Conservation (phyloP, 2,329 filamentous ascomycete genomes). For the Ceratocystis papillata region DNA sequence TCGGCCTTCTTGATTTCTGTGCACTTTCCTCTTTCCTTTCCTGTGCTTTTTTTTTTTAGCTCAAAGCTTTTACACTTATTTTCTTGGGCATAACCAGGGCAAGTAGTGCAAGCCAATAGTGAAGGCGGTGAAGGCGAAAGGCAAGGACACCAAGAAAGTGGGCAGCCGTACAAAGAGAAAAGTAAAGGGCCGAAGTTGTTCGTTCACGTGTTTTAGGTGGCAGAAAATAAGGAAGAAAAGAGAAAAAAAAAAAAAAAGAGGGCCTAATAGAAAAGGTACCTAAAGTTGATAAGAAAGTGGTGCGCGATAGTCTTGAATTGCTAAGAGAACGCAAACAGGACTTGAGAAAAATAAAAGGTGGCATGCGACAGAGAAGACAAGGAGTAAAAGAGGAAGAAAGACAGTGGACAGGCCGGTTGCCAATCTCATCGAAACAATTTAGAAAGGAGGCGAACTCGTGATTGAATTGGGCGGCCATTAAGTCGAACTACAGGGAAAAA, state of each 20-base stretch:
- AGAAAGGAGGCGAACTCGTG: constrained; percentile 10
- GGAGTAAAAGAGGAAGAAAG: not conserved
- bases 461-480: not conserved
- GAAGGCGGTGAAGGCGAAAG: constrained; percentile 1
- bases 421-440: constrained; percentile 2
- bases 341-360: not conserved
- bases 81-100: constrained; percentile 1
- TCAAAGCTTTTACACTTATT: constrained; percentile 13
- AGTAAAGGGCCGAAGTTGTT: constrained; percentile 8
- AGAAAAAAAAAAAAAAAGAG: constrained; percentile 1
- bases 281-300: not conserved
- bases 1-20: not conserved
- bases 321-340: not conserved
- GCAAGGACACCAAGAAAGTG: not conserved
- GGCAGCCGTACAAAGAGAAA: not conserved
- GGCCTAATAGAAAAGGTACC: not conserved
- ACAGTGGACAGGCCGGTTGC: not conserved
- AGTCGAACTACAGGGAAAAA: constrained; percentile 4
- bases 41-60: constrained; percentile 10
- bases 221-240: not conserved
- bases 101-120: not conserved
- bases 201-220: not conserved
- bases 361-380: not conserved
- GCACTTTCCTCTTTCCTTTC: constrained; percentile 9
- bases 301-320: not conserved